These are phyloP conservation scores for Heterobasidion parviporum DNA, from an alignment of 1,284 basidiomycete genomes.

Conservation along the genomic window DNA sequence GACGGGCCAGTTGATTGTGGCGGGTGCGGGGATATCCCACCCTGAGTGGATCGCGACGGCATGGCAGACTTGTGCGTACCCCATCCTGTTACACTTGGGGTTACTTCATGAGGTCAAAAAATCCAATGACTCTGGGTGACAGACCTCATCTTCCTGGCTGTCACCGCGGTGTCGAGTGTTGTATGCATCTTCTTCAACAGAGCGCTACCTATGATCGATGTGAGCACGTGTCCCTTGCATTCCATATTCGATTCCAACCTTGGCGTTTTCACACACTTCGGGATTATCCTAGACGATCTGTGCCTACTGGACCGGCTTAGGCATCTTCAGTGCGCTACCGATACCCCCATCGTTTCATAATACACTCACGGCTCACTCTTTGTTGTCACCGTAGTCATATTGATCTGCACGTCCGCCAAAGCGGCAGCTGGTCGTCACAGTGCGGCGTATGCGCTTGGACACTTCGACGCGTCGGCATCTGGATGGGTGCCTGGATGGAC, in stretches of 20 bases:
- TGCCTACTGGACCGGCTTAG: conserved; percentile 45
- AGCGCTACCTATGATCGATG: conserved; percentile 40
- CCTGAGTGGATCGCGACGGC: conserved; percentile 38
- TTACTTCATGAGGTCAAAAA: background rate
- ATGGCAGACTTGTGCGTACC: conserved; percentile 41
- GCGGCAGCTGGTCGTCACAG: conserved; percentile 39
- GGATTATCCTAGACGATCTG: conserved; percentile 31
- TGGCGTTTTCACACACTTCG: background rate
- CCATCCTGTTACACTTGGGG: background rate
- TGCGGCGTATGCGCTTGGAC: conserved; percentile 36
- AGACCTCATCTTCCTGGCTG: conserved; percentile 45
- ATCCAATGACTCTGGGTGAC: background rate
- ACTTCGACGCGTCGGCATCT: conserved; percentile 40
- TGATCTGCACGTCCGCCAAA: conserved; percentile 39
- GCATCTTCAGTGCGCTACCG: conserved; percentile 32
- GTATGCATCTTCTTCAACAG: conserved; percentile 42
- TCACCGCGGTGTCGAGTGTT: conserved; percentile 31
- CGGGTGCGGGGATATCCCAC: conserved; percentile 39
- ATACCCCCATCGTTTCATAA: too few relatives aligned
- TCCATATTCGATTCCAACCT: too few relatives aligned
- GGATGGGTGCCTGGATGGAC: conserved; percentile 50
- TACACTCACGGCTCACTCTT: background rate
- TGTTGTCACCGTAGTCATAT: conserved; percentile 26
- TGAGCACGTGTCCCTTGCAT: conserved; percentile 9
- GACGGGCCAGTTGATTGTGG: conserved; percentile 40